Base-by-base conservation (phyloP, 2,329 filamentous ascomycete genomes). In the Calonectria pauciramosa region DNA sequence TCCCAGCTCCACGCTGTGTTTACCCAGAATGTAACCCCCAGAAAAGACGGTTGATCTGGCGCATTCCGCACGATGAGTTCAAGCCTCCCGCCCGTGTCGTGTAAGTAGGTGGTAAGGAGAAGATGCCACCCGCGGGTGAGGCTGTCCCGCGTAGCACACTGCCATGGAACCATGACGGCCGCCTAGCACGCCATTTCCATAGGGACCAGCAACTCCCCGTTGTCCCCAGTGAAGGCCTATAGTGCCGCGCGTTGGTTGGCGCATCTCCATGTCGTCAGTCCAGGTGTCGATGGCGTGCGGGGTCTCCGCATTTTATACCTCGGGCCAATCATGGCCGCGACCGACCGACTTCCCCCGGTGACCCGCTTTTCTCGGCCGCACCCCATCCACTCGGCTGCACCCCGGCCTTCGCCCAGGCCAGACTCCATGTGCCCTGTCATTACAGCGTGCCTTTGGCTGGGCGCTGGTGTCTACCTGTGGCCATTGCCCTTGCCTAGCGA, bases 261-360 rank as follows among this genome's bases (percentile, higher is more conserved):
- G 32, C 28, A 71, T 34, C 54, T 34, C 47, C 60, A 71, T 77
- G 68, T 76, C 79, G 77, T 77, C 76, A 81, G 49, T 51, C 64
- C 36, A 71, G 67, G 71, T 54, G 36, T 47, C 47, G 64, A 81
- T 81, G 77, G 78, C 79, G 79, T 81, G 79, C 79, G 78, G 79
- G 75, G 72, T 75, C 76, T 69, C 79, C 79, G 77, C 78, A 78
- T 54, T 70, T 41, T 18, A 7, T 41, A n/a, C 13, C 28, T n/a
- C 28, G 3, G 47, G 0, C 79, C 79, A 76, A 76, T 80, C 30
- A 76, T 0, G 18, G 1, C 26, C 3, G 4, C 9, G n/a, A 11
- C 74, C 75, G 79, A 51, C 79, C 79, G 79, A 80, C 56, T 67
- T 36, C 72, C 64, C 76, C 70, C 41, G 65, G 41, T 2, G 38